Conservation (phyloP, 129 eudicot genomes). For the Chrysanthemum seticuspe region DNA sequence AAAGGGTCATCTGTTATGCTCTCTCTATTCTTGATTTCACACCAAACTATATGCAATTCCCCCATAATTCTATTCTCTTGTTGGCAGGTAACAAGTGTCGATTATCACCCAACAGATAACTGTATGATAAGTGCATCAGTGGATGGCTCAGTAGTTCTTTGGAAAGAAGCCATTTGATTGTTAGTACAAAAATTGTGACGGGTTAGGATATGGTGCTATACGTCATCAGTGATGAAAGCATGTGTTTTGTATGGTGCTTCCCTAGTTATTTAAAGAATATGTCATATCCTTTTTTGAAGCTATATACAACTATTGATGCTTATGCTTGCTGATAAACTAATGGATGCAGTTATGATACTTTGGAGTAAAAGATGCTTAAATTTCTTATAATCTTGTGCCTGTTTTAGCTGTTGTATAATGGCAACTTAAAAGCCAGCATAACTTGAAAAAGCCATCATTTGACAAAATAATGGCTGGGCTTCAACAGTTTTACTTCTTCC, state of each 20-base stretch:
- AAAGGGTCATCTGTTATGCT: background rate
- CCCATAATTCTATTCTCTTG: background rate
- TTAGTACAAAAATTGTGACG: too few relatives aligned
- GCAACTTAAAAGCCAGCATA: too few relatives aligned
- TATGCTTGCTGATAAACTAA: too few relatives aligned
- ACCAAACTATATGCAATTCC: background rate
- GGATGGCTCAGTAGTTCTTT: conserved; percentile 83
- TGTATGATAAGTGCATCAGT: conserved; percentile 92
- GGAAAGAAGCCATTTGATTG: conserved; percentile 53
- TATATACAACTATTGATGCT: too few relatives aligned
- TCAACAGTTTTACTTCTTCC: conserved; percentile 38
- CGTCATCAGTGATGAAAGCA: too few relatives aligned
- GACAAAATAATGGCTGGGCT: conserved; percentile 27
- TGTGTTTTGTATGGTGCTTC: background rate
- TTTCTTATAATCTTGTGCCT: too few relatives aligned
- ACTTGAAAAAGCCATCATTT: background rate
- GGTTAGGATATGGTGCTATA: too few relatives aligned
- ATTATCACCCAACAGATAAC: conserved; percentile 85
- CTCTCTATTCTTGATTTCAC: background rate
- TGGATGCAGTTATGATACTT: too few relatives aligned
- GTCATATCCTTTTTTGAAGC: too few relatives aligned
- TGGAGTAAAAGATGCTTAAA: too few relatives aligned
- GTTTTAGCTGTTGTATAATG: too few relatives aligned
- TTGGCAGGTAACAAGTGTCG: conserved; percentile 88
- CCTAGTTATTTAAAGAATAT: too few relatives aligned